A percentile compares a stretch with the other conserved stretches of the same genome.
phyloP scores from a whole-genome alignment of 768 basidiomycete species.

The Tubosaeta sp. region DNA sequence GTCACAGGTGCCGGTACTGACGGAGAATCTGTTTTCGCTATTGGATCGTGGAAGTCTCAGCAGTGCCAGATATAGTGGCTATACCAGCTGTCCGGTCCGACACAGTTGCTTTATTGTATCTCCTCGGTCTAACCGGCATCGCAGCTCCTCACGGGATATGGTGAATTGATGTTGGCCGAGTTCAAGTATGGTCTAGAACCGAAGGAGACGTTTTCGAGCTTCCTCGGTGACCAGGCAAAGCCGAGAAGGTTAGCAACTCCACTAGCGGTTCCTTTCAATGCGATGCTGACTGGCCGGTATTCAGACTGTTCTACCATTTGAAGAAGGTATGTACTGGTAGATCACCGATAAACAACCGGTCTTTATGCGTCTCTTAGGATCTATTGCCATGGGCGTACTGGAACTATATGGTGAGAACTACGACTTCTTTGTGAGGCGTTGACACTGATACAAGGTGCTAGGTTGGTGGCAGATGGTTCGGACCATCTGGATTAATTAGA shows the following conservation, averaged over 20 bases:
- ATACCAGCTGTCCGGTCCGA: conserved; percentile 81
- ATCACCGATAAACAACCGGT: not conserved
- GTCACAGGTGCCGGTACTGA: conserved; percentile 83
- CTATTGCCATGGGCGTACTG: conserved; percentile 58
- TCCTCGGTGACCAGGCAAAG: conserved; percentile 71
- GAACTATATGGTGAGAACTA: conserved; percentile 53
- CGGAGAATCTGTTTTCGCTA: conserved; percentile 80
- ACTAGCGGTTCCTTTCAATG: not conserved
- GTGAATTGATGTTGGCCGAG: conserved; percentile 82
- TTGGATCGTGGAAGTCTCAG: conserved; percentile 70
- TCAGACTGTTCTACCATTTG: conserved; percentile 68
- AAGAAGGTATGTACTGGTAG: conserved; percentile 46
- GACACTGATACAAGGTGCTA: conserved; percentile 5
- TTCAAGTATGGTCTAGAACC: conserved; percentile 91
- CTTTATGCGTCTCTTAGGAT: conserved; percentile 17
- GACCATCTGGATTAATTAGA: not conserved
- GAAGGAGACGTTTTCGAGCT: conserved; percentile 73
- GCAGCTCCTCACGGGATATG: conserved; percentile 77
- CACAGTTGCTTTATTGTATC: conserved; percentile 6
- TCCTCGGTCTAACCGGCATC: not conserved
- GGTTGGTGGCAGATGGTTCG: conserved; percentile 6
- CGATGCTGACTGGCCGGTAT: conserved; percentile 4
- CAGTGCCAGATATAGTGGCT: conserved; percentile 77
- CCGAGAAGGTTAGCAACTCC: conserved; percentile 55
- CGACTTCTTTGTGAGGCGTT: not conserved